Base-by-base conservation (phyloP, 768 basidiomycete genomes). In the Inosperma sp. region DNA sequence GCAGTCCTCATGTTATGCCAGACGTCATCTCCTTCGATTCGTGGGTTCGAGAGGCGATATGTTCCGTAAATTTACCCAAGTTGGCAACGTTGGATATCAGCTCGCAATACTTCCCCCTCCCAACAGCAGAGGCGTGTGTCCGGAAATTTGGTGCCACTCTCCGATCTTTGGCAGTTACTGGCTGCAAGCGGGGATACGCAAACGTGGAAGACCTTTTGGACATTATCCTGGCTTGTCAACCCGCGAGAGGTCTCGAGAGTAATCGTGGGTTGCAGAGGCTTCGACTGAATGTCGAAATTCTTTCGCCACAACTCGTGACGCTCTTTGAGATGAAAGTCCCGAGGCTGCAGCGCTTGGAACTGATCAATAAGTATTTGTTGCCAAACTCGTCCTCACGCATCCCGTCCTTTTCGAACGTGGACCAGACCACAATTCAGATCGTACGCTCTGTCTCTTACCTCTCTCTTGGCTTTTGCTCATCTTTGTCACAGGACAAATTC, bases 261-360 rank as follows among this genome's bases (percentile, higher is more conserved):
- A 12, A 21, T 13, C 52, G 59, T 25, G 45, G 59, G 3, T 57
- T 74, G 22, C 56, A 61, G 14, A 65, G 54, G n/a, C 58, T 74
- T 13, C 61, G 72, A 3, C 48, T 76, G 12, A 72, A 72, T 4
- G 60, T 68, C 0, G 63, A 74, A 5, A 62, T 59, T 12, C 62
- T 76, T 7, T 70, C 68, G 6, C 73, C 73, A 5, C 59, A 68
- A 43, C 61, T 76, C 7, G 30, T 76, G 5, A 71, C 74, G 48
- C 59, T 73, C 2, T 52, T 76, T 10, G 69, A 72, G 7, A 45
- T 55, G 44, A 65, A 64, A 42, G 60, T 73, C n/a, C 69, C 71
- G 1, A 30, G 42, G 2, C 55, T 76, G 16, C 51, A 60, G 12
- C 53, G 60, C 13, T 62, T 76, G 16, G 71, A 71, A 47, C 53